phyloP scores from a whole-genome alignment of 768 basidiomycete species.

The Boletus reticulatus region DNA sequence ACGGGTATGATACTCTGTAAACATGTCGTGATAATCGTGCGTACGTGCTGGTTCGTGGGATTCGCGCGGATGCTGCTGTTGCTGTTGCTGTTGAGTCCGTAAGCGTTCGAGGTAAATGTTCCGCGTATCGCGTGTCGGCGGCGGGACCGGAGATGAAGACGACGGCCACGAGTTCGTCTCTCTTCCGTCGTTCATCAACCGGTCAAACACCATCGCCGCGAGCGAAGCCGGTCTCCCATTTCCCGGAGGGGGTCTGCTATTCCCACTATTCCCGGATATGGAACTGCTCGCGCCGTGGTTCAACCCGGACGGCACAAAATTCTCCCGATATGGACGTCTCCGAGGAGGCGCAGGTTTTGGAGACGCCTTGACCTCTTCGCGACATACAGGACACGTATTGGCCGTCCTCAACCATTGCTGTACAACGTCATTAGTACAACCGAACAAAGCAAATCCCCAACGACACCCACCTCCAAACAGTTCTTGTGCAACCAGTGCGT shows the following conservation, averaged over 20 bases:
- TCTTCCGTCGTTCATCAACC: conserved; percentile 18
- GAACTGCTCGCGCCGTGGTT: conserved; percentile 3
- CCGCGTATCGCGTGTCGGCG: conserved; percentile 6
- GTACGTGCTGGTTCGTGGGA: background rate
- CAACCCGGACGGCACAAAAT: conserved; percentile 3
- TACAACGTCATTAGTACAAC: conserved; percentile 3
- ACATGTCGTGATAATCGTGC: conserved; percentile 4
- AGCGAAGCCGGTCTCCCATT: conserved; percentile 17
- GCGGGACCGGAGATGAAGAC: background rate
- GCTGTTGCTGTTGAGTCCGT: conserved; percentile 13
- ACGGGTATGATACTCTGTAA: conserved; percentile 9
- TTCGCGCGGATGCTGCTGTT: conserved; percentile 5
- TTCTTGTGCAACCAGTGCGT: conserved; percentile 78
- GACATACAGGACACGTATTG: conserved; percentile 79
- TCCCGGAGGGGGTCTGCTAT: conserved; percentile 6
- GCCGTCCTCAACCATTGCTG: conserved; percentile 82
- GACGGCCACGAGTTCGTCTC: conserved; percentile 10
- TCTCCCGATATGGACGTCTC: conserved; percentile 13
- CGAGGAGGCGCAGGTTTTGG: conserved; percentile 24
- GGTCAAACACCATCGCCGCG: conserved; percentile 19
- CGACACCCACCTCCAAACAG: conserved; percentile 62
- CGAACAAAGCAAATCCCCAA: background rate
- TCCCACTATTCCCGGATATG: background rate
- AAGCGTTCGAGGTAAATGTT: conserved; percentile 12
- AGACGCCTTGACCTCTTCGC: conserved; percentile 48